Evolutionary conservation across 345 rosid genomes (phyloP), one percentile per base, ranked within the genome.

Genomic region (Iberis pinnata): DNA sequence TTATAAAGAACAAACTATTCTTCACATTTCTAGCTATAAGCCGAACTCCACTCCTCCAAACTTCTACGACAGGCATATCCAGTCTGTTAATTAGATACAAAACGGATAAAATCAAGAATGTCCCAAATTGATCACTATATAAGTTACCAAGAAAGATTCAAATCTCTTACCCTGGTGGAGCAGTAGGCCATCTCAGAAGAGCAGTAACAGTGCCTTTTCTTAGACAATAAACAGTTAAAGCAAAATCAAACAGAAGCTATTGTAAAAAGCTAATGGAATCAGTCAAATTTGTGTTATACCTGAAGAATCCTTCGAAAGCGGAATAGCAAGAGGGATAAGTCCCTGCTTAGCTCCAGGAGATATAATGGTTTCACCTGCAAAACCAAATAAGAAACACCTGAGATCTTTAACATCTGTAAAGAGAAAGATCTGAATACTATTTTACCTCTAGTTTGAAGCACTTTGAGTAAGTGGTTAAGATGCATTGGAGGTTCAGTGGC

Each of bases 11-110:
- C 2, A 29, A 29, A 29, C 8, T 29, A 29, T 22, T n/a, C 61
- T 73, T 67, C 81, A 81, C 97, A 80, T 81, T 89, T 77, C 76
- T 86, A 65, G 93, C 92, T 72, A 78, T 68, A 60, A 86, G 89
- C 82, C 93, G 78, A 61, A 81, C 86, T 43, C 95, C 88, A 68
- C 81, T 84, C 74, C 76, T 75, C 77, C 73, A 79, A 63, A 83
- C 86, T 69, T 86, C 93, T 56, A 89, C 97, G 60, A 86, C 79
- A 3, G 89, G 95, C 88, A 86, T 78, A 73, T 83, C 97, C 89
- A 89, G 64, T 76, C 93, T 83, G 80, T 68, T 49, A 53, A n/a
- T 63, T 65, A 17, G 6, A 29, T n/a, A 55, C 45, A 25, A 26
- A 29, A 26, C 41, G 13, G 8, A 8, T 9, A 15, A 53, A 44